A percentile compares a stretch with the other conserved stretches of the same genome.
phyloP scores from a whole-genome alignment of 805 yeast species.

The Vanderwaltozyma verrucispora region DNA sequence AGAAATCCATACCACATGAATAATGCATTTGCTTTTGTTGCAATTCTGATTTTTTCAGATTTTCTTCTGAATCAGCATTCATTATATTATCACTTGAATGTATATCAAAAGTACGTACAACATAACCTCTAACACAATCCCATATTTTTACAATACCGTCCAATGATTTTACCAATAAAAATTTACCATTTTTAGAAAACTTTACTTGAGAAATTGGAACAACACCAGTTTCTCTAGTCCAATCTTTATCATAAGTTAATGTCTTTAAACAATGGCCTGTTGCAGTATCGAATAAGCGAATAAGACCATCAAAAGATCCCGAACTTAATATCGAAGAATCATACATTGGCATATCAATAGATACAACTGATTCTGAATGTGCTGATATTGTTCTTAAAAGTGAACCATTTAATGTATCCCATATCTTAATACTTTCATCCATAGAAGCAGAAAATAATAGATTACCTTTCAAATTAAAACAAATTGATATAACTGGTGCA shows the following conservation, averaged over 20 bases:
- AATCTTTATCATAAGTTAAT: conserved; percentile 65
- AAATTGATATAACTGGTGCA: conserved; percentile 65
- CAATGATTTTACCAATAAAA: conserved; percentile 62
- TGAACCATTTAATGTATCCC: conserved; percentile 67
- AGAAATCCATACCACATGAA: conserved; percentile 23
- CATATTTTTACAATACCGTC: conserved; percentile 75
- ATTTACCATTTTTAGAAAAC: conserved; percentile 74
- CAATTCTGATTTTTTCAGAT: conserved; percentile 3
- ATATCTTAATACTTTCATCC: conserved; percentile 82
- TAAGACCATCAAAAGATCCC: conserved; percentile 85
- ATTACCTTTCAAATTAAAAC: conserved; percentile 66
- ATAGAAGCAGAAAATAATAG: conserved; percentile 72
- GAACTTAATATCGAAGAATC: conserved; percentile 71
- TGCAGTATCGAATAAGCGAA: conserved; percentile 76
- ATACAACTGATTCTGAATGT: conserved; percentile 82
- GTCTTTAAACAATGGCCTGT: conserved; percentile 92
- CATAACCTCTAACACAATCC: conserved; percentile 77
- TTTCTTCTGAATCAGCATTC: neutral
- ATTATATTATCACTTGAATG: neutral
- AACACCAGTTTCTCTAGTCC: conserved; percentile 44
- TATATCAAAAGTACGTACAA: conserved; percentile 55
- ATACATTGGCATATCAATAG: conserved; percentile 64
- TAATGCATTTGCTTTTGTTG: conserved; percentile 7
- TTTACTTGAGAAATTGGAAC: conserved; percentile 63
- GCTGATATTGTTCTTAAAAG: conserved; percentile 77